A percentile compares a stretch with the other conserved stretches of the same genome.
Evolutionary conservation across 2,329 filamentous ascomycete genomes (phyloP).

Genomic region (Stagonosporopsis cucurbitacearum): DNA sequence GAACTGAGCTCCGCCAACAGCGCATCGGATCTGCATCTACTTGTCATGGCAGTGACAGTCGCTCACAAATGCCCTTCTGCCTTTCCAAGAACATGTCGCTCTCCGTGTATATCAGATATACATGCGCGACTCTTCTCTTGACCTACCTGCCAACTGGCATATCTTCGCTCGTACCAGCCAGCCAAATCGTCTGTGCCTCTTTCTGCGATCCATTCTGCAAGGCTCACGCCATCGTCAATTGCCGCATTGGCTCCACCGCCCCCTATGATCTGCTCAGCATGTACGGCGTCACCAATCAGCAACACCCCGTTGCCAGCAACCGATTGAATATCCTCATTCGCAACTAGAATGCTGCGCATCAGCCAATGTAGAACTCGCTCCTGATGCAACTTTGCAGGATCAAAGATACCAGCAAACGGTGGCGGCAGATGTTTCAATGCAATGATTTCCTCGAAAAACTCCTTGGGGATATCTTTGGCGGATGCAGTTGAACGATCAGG

Average conservation of each 20-base stretch:
- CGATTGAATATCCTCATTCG: slow-evolving; percentile 27
- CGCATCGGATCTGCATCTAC: no score
- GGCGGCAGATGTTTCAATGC: slow-evolving; percentile 31
- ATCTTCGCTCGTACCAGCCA: slow-evolving; percentile 11
- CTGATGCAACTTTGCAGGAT: slow-evolving; percentile 35
- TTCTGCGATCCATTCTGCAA: slow-evolving; percentile 33
- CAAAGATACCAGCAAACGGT: slow-evolving; percentile 45
- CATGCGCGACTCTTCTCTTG: slow-evolving; percentile 4
- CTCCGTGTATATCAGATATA: slow-evolving; percentile 11
- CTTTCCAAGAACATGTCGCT: background rate
- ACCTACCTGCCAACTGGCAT: slow-evolving; percentile 6
- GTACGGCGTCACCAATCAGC: slow-evolving; percentile 49
- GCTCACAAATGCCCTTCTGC: background rate
- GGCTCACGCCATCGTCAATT: slow-evolving; percentile 47
- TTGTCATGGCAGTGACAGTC: no score
- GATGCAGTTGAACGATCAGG: slow-evolving; percentile 41
- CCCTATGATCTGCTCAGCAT: slow-evolving; percentile 51
- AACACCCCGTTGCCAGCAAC: slow-evolving; percentile 14
- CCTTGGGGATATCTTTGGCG: slow-evolving; percentile 45
- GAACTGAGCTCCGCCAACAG: no score
- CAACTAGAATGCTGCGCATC: slow-evolving; percentile 46
- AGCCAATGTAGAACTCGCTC: slow-evolving; percentile 52
- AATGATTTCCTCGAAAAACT: slow-evolving; percentile 46
- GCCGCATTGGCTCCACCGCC: slow-evolving; percentile 51
- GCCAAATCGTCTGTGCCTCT: background rate